Base-by-base conservation (phyloP, 768 basidiomycete species). In the Amanita molliuscula region DNA sequence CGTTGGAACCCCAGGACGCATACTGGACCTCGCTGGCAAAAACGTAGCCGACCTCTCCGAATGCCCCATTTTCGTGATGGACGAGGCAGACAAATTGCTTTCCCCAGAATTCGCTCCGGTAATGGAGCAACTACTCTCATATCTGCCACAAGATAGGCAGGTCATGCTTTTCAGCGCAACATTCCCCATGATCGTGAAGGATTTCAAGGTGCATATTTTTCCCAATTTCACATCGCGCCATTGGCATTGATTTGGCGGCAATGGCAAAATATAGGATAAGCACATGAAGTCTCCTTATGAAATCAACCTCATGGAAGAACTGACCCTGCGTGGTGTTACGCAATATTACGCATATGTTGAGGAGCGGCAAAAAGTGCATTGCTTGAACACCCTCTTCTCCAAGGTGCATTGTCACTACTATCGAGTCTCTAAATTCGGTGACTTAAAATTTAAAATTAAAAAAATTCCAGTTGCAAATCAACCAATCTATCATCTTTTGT, bases 261-360 rank as follows among this genome's bases (percentile, higher is more conserved):
- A 51, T 59, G 33, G 28, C 33, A 33, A 50, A 50, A 10, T 47
- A 4, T 46, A 94, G 92, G 90, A 92, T 62, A 93, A 95, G 70
- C 88, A 97, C 72, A 97, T 99, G 94, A 80, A 77, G 54, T 79
- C 82, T 54, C 93, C 96, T 4, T 86, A 95, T 68, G 93, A 96
- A 68, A 96, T 97, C 71, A 99, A 99, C 70, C 84, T 99, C 66
- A 99, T 99, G 95, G 95, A 99, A 59, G 95, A 99, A 76, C 84
- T 99, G 54, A 99, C 95, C 46, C 76, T 99, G 41, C 90, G 90
- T 56, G 95, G 95, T 74, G 95, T 99, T 49, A 98, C 95, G 44
- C 95, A 99, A 74, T 99, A 97, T 66, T 99, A 98, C 65, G 95
- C 96, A 59, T 99, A 91, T 68, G 92, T 99, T 62, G 95, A 99